A percentile compares a stretch with the other conserved stretches of the same genome.
phyloP scores from a whole-genome alignment of 805 yeast species.

The Yamadazyma takamatsuzukensis region DNA sequence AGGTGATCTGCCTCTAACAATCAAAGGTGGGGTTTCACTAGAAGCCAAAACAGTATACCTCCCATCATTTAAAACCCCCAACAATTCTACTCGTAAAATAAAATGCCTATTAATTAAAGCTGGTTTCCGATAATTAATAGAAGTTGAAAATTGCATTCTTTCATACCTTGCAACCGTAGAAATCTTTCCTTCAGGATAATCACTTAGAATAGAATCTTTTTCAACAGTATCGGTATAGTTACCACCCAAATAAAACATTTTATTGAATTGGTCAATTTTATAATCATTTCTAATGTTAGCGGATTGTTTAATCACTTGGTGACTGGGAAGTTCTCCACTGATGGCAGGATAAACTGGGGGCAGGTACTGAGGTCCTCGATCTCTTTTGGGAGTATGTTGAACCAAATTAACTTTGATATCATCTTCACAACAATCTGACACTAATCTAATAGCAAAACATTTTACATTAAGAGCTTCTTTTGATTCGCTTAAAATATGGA shows the following conservation, averaged over 20 bases:
- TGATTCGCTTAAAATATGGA: constrained; percentile 24
- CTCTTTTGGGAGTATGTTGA: constrained; percentile 75
- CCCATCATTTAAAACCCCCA: constrained; percentile 38
- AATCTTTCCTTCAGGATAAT: constrained; percentile 48
- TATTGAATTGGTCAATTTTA: constrained; percentile 52
- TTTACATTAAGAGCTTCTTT: constrained; percentile 23
- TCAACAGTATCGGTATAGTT: neutral
- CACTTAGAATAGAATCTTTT: constrained; percentile 23
- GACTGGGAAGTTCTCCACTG: constrained; percentile 58
- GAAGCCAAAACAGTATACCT: constrained; percentile 36
- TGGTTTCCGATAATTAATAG: constrained; percentile 44
- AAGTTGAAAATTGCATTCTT: constrained; percentile 62
- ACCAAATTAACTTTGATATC: constrained; percentile 44
- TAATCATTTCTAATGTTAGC: constrained; percentile 57
- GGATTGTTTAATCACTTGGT: constrained; percentile 50
- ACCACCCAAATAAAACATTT: constrained; percentile 42
- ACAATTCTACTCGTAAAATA: constrained; percentile 48
- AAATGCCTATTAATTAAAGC: constrained; percentile 46
- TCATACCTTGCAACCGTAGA: constrained; percentile 64
- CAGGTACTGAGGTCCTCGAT: constrained; percentile 61
- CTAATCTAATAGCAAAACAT: constrained; percentile 52
- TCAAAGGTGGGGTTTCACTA: constrained; percentile 55
- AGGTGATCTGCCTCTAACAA: constrained; percentile 66
- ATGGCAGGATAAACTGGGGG: constrained; percentile 56
- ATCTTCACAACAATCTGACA: constrained; percentile 52